phyloP scores from a whole-genome alignment of 1,284 basidiomycete genomes.

The Puccinia coronata region DNA sequence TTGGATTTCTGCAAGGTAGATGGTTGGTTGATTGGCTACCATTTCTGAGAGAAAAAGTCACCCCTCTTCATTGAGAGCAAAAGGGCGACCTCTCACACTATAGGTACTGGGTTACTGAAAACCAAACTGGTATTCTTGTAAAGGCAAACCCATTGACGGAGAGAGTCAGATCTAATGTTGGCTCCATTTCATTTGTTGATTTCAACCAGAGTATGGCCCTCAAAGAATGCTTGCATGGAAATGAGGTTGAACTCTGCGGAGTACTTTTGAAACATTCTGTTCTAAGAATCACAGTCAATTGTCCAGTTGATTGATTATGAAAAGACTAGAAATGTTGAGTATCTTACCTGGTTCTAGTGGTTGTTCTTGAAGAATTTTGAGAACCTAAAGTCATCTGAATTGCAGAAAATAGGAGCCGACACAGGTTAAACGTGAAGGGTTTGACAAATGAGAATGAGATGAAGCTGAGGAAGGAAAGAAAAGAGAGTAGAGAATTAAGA shows the following conservation, averaged over 20 bases:
- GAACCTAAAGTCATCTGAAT: too few relatives aligned
- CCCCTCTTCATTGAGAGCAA: not conserved
- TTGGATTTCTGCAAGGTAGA: conserved; percentile 14
- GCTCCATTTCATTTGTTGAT: not conserved
- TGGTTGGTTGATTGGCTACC: not conserved
- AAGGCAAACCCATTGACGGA: not conserved
- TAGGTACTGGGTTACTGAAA: conserved; percentile 11
- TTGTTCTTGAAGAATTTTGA: too few relatives aligned
- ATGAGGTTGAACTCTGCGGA: not conserved
- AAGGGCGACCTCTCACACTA: not conserved
- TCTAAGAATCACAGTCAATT: too few relatives aligned
- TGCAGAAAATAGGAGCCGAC: too few relatives aligned
- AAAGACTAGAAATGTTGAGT: too few relatives aligned
- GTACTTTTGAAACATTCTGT: not conserved
- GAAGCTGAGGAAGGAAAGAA: too few relatives aligned
- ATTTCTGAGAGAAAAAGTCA: not conserved
- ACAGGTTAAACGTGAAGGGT: too few relatives aligned
- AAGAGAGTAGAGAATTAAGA: too few relatives aligned
- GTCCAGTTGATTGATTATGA: too few relatives aligned
- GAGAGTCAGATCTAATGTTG: not conserved
- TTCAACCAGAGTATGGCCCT: not conserved
- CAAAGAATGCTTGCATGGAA: not conserved
- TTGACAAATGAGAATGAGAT: too few relatives aligned
- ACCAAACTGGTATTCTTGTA: not conserved
- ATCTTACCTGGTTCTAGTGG: too few relatives aligned